Conservation (phyloP, 176 grass and related monocot species). For the Oryza meridionalis region DNA sequence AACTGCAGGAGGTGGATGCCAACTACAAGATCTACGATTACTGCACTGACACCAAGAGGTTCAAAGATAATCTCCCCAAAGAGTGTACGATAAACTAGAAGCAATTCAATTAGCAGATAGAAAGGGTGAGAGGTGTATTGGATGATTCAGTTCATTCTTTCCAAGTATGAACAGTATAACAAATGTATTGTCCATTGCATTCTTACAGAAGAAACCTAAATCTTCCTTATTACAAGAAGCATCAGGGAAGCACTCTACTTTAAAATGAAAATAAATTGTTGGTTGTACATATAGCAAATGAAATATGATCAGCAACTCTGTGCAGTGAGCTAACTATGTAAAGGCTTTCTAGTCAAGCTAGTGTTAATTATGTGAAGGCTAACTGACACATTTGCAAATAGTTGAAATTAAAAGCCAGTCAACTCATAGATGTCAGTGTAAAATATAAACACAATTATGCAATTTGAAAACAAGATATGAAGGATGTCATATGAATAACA, state of each 20-base stretch:
- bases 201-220: slow-evolving; percentile 12
- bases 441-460: not conserved
- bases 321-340: not conserved
- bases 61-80: slow-evolving; percentile 20
- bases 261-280: not conserved
- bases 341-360: not conserved
- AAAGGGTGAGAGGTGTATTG: slow-evolving; percentile 25
- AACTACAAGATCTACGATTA: slow-evolving; percentile 70
- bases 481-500: not conserved
- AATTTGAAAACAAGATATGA: not conserved
- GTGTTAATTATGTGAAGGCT: not conserved
- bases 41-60: slow-evolving; percentile 57
- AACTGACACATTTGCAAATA: not conserved
- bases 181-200: slow-evolving; percentile 7
- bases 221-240: not conserved
- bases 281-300: not conserved
- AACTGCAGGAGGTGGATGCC: slow-evolving; percentile 42
- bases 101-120: slow-evolving; percentile 30
- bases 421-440: not conserved
- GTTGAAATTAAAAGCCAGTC: not conserved
- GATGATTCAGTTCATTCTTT: slow-evolving; percentile 48
- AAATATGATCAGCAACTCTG: not conserved
- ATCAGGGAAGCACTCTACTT: not conserved
- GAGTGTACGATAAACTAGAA: slow-evolving; percentile 51
- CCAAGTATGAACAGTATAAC: slow-evolving; percentile 23